Evolutionary conservation across 2,329 filamentous ascomycete genomes (phyloP), one percentile per base, ranked within the genome.

Genomic region (Alternaria longipes): DNA sequence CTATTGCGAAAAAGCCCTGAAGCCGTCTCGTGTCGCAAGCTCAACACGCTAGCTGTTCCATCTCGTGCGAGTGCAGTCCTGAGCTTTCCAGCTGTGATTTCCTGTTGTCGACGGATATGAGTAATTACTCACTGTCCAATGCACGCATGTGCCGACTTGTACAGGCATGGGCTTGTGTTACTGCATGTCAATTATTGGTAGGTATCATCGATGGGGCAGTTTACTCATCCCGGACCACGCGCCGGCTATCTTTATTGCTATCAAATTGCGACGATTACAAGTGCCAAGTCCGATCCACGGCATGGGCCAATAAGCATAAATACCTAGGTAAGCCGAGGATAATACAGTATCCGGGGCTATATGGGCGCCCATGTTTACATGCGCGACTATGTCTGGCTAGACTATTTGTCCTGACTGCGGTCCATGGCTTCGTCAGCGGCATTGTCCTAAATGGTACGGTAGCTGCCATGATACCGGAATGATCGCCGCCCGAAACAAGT

Each of bases 1-100:
- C 68, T 66, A 72, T 73, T 69, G 69, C 66, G 64, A 66, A 68
- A 66, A 64, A 66, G 63, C 59, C 49, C 52, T 36, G 64, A 64
- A 64, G 64, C 53, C 53, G 62, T 49, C 58, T 61, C 52, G 62
- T 66, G 64, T 67, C 60, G 60, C 61, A 65, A 54, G 64, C 60
- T 50, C 55, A 45, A 54, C 54, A 56, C 65, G 60, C 68, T 70
- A 61, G 54, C 49, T 49, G 54, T 58, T 61, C 34, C 54, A 52
- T 41, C 45, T 60, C 11, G 34, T 42, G 53, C 34, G 28, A 51
- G 30, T 34, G 24, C 50, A 22, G 14, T 16, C 47, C 44, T 36
- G 26, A 28, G 18, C 38, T 40, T 26, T 36, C 14, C 32, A 24
- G 32, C 18, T 22, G 34, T 12, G 20, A 9, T 34, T 46, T 40